Percentiles rank a stretch among this genome's conserved stretches.
These are phyloP conservation scores for Hericium erinaceus DNA, from an alignment of 768 basidiomycete species.

Conservation along the genomic window DNA sequence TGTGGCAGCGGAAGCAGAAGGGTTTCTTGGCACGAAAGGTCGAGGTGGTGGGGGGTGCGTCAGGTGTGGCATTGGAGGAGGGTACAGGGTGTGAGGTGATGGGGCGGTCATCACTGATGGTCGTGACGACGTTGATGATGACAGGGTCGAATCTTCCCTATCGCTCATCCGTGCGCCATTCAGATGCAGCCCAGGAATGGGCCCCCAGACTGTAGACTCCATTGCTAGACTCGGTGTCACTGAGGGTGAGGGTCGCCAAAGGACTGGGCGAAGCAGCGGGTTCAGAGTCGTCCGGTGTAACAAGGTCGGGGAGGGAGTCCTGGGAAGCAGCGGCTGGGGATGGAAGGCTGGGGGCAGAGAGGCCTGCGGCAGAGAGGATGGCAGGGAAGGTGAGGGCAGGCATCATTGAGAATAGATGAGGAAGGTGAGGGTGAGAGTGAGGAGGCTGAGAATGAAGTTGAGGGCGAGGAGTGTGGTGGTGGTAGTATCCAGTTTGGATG, in stretches of 20 bases:
- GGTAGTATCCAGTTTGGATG: background rate
- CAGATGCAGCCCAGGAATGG: no score
- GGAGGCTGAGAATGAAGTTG: background rate
- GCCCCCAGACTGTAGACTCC: no score
- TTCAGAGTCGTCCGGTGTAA: no score
- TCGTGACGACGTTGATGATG: no score
- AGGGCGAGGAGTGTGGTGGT: background rate
- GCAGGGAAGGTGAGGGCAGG: background rate
- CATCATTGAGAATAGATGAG: background rate
- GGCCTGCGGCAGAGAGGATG: background rate
- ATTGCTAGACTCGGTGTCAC: no score
- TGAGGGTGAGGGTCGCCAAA: no score
- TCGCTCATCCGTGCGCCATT: no score
- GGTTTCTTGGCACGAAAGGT: background rate
- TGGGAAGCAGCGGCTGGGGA: no score
- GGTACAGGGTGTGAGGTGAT: background rate
- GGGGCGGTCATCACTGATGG: no score
- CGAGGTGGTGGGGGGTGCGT: background rate
- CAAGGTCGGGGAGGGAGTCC: no score
- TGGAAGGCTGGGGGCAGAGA: background rate
- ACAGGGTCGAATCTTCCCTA: no score
- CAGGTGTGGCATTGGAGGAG: background rate
- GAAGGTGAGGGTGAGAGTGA: conserved; percentile 11
- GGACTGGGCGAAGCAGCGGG: no score
- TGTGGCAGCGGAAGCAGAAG: background rate